Evolutionary conservation across 345 rosid genomes (phyloP).

Genomic region (Pugionium dolabratum): DNA sequence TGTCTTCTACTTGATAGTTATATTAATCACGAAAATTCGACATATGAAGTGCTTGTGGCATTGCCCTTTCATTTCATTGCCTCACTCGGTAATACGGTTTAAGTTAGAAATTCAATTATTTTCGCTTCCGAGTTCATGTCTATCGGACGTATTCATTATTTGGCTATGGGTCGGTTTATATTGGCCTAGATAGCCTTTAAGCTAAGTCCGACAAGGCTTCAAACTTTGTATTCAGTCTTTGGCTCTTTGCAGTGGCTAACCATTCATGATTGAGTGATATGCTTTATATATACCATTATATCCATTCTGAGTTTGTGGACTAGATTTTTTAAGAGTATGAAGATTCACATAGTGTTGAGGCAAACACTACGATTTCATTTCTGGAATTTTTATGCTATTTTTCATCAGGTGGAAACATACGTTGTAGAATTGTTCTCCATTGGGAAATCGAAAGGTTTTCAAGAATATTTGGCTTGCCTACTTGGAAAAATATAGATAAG

Average conservation of each 20-base stretch:
- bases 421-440: too few species aligned
- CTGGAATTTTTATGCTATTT: background rate
- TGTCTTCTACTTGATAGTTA: background rate
- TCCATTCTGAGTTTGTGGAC: background rate
- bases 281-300: slow-evolving; percentile 5
- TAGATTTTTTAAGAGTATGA: background rate
- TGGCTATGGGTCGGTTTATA: background rate
- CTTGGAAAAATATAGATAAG: background rate
- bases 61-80: background rate
- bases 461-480: slow-evolving; percentile 13
- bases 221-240: background rate
- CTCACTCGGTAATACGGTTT: background rate
- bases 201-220: background rate
- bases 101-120: background rate
- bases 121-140: background rate
- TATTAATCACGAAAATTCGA: too few species aligned
- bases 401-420: too few species aligned
- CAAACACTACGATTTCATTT: background rate
- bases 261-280: background rate
- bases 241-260: too few species aligned
- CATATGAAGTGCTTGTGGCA: background rate
- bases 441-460: background rate
- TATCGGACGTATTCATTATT: background rate
- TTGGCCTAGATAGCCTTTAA: background rate
- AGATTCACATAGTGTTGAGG: too few species aligned